Conservation (phyloP, 345 rosid species). For the Erodium maritimum region DNA sequence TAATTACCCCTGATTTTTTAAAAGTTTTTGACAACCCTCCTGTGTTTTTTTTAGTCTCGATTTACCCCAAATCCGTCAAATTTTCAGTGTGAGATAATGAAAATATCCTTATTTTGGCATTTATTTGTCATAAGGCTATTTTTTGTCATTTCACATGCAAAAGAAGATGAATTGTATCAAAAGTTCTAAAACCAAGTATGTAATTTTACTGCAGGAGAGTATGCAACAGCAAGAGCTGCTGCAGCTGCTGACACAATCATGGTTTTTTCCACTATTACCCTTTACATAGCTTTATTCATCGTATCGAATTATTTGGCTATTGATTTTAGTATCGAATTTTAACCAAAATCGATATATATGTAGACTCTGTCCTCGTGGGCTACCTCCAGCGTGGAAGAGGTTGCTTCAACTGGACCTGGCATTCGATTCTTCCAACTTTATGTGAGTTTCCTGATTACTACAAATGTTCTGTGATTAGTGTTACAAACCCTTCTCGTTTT, state of each 20-base stretch:
- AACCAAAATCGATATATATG: neutral
- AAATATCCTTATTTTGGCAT: no score
- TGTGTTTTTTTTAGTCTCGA: no score
- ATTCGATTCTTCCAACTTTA: conserved; percentile 90
- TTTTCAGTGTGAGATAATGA: no score
- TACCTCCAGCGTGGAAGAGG: conserved; percentile 91
- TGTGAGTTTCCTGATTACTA: conserved; percentile 32
- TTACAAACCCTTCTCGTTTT: no score
- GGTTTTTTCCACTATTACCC: conserved; percentile 29
- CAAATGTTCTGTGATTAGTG: no score
- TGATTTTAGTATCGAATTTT: neutral
- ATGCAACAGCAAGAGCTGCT: conserved; percentile 87
- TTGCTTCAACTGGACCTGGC: conserved; percentile 90
- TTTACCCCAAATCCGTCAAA: no score
- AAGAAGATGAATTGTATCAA: neutral
- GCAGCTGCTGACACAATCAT: conserved; percentile 78
- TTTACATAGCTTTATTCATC: neutral
- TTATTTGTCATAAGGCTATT: neutral
- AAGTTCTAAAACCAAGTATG: conserved; percentile 8
- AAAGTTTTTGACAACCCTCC: neutral
- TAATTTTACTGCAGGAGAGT: conserved; percentile 56
- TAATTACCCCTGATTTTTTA: neutral
- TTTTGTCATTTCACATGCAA: neutral
- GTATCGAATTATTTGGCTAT: neutral
- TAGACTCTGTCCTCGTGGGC: conserved; percentile 92